These are phyloP conservation scores for Fusarium sublunatum DNA, from an alignment of 2,329 filamentous ascomycete species.

Conservation along the genomic window DNA sequence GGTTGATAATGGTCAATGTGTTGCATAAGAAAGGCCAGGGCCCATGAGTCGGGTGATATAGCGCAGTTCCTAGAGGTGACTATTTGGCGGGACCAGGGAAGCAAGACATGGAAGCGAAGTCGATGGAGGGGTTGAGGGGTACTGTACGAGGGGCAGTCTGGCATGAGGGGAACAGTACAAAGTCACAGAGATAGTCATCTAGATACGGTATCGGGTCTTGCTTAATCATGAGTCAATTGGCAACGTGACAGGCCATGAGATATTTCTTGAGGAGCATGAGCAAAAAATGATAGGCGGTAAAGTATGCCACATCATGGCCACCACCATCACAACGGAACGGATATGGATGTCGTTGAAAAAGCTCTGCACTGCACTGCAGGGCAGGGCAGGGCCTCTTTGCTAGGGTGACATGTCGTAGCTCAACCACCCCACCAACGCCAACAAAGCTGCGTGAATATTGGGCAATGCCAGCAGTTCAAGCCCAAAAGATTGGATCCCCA, in stretches of 20 bases:
- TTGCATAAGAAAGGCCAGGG: slow-evolving; percentile 31
- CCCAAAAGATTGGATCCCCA: slow-evolving; percentile 32
- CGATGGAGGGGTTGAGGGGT: slow-evolving; percentile 14
- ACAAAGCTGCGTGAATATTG: slow-evolving; percentile 33
- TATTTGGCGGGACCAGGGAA: slow-evolving; percentile 17
- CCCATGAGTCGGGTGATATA: slow-evolving; percentile 30
- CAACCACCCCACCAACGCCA: slow-evolving; percentile 30
- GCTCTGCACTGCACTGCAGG: background rate
- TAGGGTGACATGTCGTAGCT: slow-evolving; percentile 35
- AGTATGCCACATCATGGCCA: slow-evolving; percentile 34
- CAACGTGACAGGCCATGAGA: slow-evolving; percentile 22
- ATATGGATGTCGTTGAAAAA: slow-evolving; percentile 22
- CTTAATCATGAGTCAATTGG: background rate
- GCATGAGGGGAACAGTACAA: background rate
- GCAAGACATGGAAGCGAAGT: no score
- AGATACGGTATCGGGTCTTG: background rate
- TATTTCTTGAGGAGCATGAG: slow-evolving; percentile 10
- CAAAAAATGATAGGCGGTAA: slow-evolving; percentile 34
- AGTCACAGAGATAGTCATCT: no score
- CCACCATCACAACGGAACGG: background rate
- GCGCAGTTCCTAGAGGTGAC: slow-evolving; percentile 15
- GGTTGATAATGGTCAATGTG: slow-evolving; percentile 21
- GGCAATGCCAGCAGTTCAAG: slow-evolving; percentile 25
- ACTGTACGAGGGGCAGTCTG: no score
- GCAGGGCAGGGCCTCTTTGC: slow-evolving; percentile 8